Evolutionary conservation across 768 basidiomycete species (phyloP).

Genomic region (Boletus eberwhitei): DNA sequence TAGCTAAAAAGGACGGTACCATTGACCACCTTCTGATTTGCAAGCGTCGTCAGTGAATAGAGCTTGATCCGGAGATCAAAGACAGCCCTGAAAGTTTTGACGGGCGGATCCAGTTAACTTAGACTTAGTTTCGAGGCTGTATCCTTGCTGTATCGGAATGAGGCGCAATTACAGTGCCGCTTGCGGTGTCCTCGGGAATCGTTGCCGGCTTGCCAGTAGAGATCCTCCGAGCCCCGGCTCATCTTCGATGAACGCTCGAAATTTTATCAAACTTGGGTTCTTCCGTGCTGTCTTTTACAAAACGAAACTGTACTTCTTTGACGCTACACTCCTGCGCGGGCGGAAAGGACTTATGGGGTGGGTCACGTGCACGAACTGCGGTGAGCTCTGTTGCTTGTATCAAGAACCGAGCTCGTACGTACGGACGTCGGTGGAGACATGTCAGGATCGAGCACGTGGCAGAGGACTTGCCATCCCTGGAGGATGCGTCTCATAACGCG

Average conservation of each 20-base stretch:
- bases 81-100: slow-evolving; percentile 12
- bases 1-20: background rate
- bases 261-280: slow-evolving; percentile 12
- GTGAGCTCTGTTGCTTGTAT: background rate
- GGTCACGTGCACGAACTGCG: background rate
- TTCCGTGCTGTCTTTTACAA: slow-evolving; percentile 16
- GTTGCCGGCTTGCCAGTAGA: slow-evolving; percentile 1
- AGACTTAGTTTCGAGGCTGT: slow-evolving; percentile 9
- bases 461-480: slow-evolving; percentile 2
- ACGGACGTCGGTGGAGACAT: background rate
- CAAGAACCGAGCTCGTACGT: background rate
- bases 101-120: slow-evolving; percentile 16
- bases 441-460: slow-evolving; percentile 24
- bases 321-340: background rate
- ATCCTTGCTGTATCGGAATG: slow-evolving; percentile 1
- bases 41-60: background rate
- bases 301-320: too few species aligned
- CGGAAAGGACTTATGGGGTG: background rate
- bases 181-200: slow-evolving; percentile 21
- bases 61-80: slow-evolving; percentile 14
- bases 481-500: slow-evolving; percentile 12
- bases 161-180: background rate
- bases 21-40: background rate
- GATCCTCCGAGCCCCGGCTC: slow-evolving; percentile 13
- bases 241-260: slow-evolving; percentile 19